Percentiles rank a stretch among this genome's conserved stretches.
Evolutionary conservation across 805 yeast species (phyloP).

Genomic region (Starmerella kuoi): DNA sequence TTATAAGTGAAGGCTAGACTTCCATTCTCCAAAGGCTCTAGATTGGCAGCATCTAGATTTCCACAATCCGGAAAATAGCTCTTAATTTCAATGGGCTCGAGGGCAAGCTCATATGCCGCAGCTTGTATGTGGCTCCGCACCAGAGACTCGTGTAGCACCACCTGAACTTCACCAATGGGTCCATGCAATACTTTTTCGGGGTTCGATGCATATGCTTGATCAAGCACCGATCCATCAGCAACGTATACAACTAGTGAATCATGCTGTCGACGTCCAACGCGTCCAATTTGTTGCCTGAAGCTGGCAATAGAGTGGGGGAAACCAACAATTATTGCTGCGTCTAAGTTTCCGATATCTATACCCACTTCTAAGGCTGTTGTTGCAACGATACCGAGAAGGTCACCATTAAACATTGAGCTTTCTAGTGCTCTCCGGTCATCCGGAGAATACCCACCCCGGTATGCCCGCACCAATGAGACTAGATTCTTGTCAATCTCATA

Average conservation of each 20-base stretch:
- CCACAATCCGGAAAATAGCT: conserved; percentile 39
- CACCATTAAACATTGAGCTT: conserved; percentile 78
- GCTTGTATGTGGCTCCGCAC: conserved; percentile 80
- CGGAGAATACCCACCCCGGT: conserved; percentile 89
- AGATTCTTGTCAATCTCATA: conserved; percentile 35
- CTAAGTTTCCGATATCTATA: conserved; percentile 84
- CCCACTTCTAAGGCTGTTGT: conserved; percentile 95
- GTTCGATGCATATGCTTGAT: conserved; percentile 67
- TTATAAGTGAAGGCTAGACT: conserved; percentile 71
- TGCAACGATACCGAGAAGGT: conserved; percentile 73
- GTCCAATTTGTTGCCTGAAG: conserved; percentile 89
- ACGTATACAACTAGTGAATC: conserved; percentile 80
- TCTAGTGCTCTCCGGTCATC: conserved; percentile 80
- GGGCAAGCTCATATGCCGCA: conserved; percentile 79
- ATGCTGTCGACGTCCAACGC: conserved; percentile 78
- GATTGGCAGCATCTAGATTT: conserved; percentile 9
- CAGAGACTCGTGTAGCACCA: conserved; percentile 49
- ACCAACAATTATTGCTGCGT: conserved; percentile 85
- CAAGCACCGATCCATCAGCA: conserved; percentile 68
- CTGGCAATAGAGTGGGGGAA: conserved; percentile 81
- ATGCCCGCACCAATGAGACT: conserved; percentile 33
- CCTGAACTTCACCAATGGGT: conserved; percentile 45
- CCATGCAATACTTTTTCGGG: conserved; percentile 45
- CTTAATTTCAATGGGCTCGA: conserved; percentile 40
- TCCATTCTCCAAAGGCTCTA: conserved; percentile 23